Evolutionary conservation across 805 yeast species (phyloP), one percentile per base, ranked within the genome.

Genomic region (Kazachstania africana): DNA sequence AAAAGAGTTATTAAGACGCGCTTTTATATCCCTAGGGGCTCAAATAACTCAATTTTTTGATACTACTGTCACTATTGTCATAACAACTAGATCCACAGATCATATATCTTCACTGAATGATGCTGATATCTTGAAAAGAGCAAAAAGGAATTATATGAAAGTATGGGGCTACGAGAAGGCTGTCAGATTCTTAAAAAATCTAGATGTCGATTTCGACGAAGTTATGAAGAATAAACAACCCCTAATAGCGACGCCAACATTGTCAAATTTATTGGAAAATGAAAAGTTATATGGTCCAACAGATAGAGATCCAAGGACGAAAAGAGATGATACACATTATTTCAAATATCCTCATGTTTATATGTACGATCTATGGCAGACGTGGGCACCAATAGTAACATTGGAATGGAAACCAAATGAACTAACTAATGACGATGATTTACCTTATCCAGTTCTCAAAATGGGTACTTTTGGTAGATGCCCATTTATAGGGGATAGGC

Each of bases 121-220:
- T 40, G 48, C 55, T 36, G 94, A 87, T 50, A 73, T 83, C 6
- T 68, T 84, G 42, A 63, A 69, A 32, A 68, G 72, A 39, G 93
- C 87, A 4, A 63, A 62, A 29, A 48, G 46, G 26, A 66, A 65
- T 32, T 73, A 72, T 37, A 70, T 79, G 53, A 83, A 87, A 53
- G 79, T 87, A 16, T 88, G 96, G 95, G 72, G 78, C 24, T 76
- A 72, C 45, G 94, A 83, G 34, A 88, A 87, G 54, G 84, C 87
- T 2, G 69, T 75, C 45, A 61, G 95, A 31, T 87, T 87, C 47
- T 65, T 85, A 53, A 69, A 66, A 38, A 72, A 81, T 52, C 59
- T 81, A 44, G 75, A 72, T 29, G 74, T 56, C 6, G 57, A 56
- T 29, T 35, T 51, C n/a, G 49, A 53, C 14, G 38, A 49, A 13